A percentile compares a stretch with the other conserved stretches of the same genome.
Evolutionary conservation across 2,329 filamentous ascomycete genomes (phyloP).

Genomic region (Calonectria montana): DNA sequence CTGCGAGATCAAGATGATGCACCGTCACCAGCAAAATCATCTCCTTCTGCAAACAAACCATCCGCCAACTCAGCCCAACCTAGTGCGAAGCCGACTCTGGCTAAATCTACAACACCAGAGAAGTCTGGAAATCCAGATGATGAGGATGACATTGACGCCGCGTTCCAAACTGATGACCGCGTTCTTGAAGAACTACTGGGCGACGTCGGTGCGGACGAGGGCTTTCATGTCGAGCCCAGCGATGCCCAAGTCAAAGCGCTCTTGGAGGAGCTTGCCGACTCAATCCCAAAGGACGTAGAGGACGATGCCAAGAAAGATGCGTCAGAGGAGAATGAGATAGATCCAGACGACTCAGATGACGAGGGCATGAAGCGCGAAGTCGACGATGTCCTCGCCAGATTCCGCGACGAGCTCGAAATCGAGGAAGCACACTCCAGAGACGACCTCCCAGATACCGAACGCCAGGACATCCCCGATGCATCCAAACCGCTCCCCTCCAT

Average conservation of each 20-base stretch:
- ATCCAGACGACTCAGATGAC: slow-evolving; percentile 61
- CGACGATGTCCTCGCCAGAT: slow-evolving; percentile 57
- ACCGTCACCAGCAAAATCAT: slow-evolving; percentile 30
- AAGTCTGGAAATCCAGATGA: slow-evolving; percentile 23
- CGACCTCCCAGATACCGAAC: slow-evolving; percentile 19
- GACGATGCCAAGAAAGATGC: background rate
- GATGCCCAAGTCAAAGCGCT: slow-evolving; percentile 50
- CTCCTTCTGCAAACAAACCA: background rate
- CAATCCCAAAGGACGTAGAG: slow-evolving; percentile 45
- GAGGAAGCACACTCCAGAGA: slow-evolving; percentile 38
- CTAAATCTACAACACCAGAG: background rate
- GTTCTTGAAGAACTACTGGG: slow-evolving; percentile 64
- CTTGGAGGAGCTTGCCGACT: slow-evolving; percentile 50
- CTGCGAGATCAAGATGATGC: slow-evolving; percentile 56
- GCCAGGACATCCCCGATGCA: slow-evolving; percentile 34
- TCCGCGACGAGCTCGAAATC: slow-evolving; percentile 59
- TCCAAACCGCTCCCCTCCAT: slow-evolving; percentile 7
- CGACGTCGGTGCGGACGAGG: slow-evolving; percentile 52
- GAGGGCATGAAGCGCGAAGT: slow-evolving; percentile 60
- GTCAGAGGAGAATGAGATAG: slow-evolving; percentile 23
- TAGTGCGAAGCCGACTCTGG: slow-evolving; percentile 1
- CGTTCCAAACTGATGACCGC: slow-evolving; percentile 62
- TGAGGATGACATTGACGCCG: slow-evolving; percentile 51
- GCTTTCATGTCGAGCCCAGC: slow-evolving; percentile 34
- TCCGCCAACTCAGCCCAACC: background rate